phyloP scores from a whole-genome alignment of 495 filamentous ascomycete genomes.

The Xylaria scruposa region DNA sequence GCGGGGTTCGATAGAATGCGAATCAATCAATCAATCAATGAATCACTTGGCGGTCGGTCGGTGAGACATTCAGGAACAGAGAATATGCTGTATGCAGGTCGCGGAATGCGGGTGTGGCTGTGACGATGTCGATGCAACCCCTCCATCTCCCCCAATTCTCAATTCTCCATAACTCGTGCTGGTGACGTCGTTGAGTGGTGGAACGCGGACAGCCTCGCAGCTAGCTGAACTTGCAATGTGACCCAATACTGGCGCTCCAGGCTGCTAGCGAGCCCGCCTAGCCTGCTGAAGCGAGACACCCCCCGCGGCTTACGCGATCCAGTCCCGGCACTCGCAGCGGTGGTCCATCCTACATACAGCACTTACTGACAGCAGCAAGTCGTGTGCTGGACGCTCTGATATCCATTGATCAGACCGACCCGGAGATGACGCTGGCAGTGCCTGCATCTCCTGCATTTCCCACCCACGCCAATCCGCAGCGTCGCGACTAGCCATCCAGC shows the following conservation, averaged over 20 bases:
- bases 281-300: constrained; percentile 15
- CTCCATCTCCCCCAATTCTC: background rate
- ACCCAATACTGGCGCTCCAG: background rate
- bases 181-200: constrained; percentile 23
- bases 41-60: background rate
- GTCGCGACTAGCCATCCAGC: background rate
- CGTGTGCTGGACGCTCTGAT: constrained; percentile 18
- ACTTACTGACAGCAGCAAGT: background rate
- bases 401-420: constrained; percentile 9
- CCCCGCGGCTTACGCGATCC: constrained; percentile 12
- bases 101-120: constrained; percentile 20
- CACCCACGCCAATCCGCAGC: constrained; percentile 12
- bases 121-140: constrained; percentile 15
- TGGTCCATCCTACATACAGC: background rate
- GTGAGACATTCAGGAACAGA: constrained; percentile 20
- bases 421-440: constrained; percentile 16
- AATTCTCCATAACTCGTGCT: background rate
- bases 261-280: constrained; percentile 1
- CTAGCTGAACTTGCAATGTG: constrained; percentile 10
- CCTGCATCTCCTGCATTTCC: constrained; percentile 18
- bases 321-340: background rate
- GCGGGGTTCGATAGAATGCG: constrained; percentile 10
- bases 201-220: background rate
- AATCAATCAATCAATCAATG: background rate
- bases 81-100: constrained; percentile 6